phyloP scores from a whole-genome alignment of 371 early-diverging fungal genomes.

The Lichtheimia hyalospora region DNA sequence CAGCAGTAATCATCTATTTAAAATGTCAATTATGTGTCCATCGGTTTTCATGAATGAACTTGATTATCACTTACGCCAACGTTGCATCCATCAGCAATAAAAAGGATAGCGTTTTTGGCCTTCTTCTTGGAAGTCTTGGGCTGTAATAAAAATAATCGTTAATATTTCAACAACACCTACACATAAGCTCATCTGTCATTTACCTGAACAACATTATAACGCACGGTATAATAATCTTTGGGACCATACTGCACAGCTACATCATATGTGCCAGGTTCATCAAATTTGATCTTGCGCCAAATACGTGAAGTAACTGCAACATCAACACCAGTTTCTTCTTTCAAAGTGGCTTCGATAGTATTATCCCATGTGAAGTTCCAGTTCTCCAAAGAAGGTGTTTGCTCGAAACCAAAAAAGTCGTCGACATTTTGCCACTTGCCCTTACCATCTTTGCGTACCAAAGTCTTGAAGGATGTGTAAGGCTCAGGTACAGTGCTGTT shows the following conservation, averaged over 20 bases:
- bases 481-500: constrained; percentile 31
- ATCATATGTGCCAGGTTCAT: constrained; percentile 59
- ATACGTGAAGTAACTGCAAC: constrained; percentile 55
- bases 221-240: constrained; percentile 34
- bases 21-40: neutral
- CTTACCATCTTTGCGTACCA: constrained; percentile 39
- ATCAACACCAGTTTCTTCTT: constrained; percentile 31
- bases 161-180: neutral
- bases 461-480: constrained; percentile 40
- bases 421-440: constrained; percentile 45
- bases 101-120: constrained; percentile 73
- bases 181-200: neutral
- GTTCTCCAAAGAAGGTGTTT: constrained; percentile 36
- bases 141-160: constrained; percentile 2
- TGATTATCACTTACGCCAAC: constrained; percentile 35
- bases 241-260: constrained; percentile 41
- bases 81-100: constrained; percentile 77
- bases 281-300: constrained; percentile 58
- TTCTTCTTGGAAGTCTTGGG: constrained; percentile 56
- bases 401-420: constrained; percentile 38
- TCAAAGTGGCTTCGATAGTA: constrained; percentile 49
- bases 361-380: constrained; percentile 58
- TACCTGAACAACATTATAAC: constrained; percentile 37
- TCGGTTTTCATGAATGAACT: neutral
- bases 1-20: constrained; percentile 59